Conservation (phyloP, 805 yeast genomes). For the Priceomyces haplophilus region DNA sequence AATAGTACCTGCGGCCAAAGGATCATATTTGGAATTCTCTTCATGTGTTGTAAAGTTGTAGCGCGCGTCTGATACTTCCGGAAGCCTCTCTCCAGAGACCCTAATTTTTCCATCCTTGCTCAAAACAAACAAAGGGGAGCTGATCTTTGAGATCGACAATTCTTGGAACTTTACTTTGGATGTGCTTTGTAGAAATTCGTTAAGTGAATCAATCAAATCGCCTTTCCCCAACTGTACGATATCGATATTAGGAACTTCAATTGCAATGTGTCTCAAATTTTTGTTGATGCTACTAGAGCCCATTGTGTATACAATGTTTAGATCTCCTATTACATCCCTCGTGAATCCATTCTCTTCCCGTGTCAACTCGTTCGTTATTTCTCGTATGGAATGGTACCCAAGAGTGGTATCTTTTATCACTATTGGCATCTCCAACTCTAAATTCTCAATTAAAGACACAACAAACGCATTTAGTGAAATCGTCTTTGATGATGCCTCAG, state of each 20-base stretch:
- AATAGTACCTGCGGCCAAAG: not conserved
- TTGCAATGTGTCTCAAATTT: slow-evolving; percentile 18
- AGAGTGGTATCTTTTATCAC: slow-evolving; percentile 9
- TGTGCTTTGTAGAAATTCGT: slow-evolving; percentile 16
- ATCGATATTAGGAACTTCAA: slow-evolving; percentile 22
- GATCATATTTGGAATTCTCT: not conserved
- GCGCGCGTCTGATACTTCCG: not conserved
- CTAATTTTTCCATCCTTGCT: slow-evolving; percentile 23
- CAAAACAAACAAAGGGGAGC: slow-evolving; percentile 16
- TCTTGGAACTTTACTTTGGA: slow-evolving; percentile 22
- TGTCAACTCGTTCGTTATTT: slow-evolving; percentile 7
- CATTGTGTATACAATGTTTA: slow-evolving; percentile 6
- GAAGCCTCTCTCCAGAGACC: slow-evolving; percentile 6
- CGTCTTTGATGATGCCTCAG: not conserved
- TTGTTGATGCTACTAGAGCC: slow-evolving; percentile 9
- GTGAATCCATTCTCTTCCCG: not conserved
- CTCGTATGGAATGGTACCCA: slow-evolving; percentile 7
- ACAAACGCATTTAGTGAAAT: slow-evolving; percentile 3
- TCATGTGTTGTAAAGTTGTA: not conserved
- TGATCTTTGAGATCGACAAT: slow-evolving; percentile 18
- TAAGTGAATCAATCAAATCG: slow-evolving; percentile 14
- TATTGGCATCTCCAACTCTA: slow-evolving; percentile 8
- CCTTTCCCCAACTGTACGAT: slow-evolving; percentile 3
- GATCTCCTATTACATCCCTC: slow-evolving; percentile 7
- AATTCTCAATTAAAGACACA: slow-evolving; percentile 5